Evolutionary conservation across 2,329 filamentous ascomycete genomes (phyloP), one percentile per base, ranked within the genome.

Genomic region (Tolypocladium tropicale): DNA sequence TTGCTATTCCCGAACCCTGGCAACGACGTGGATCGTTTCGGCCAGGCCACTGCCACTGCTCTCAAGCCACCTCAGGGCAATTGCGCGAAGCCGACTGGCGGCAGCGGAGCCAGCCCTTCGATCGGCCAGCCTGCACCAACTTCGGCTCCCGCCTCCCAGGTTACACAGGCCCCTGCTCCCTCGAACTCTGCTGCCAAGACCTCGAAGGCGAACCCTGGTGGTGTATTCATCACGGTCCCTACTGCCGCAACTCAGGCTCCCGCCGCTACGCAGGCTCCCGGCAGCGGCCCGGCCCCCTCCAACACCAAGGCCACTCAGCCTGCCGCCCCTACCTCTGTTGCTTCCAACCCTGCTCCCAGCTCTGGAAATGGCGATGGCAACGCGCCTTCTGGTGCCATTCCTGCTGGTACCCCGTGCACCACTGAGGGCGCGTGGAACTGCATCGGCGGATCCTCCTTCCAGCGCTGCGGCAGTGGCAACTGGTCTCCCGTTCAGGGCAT

Each of bases 1-100:
- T 73, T 87, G 6, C 58, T 72, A 39, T 90, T 85, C 71, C 84
- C 86, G 16, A 68, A 82, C 53, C 81, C 86, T 0, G 88, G 88
- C 1, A 64, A 71, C 0, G 73, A 78, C 6, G 74, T 84, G 4
- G 78, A 85, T 55, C 71, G 70, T 12, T 72, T 77, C 57, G 76
- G 76, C 46, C n/a, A n/a, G n/a, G n/a, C n/a, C n/a, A 65, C 71
- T 41, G 70, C 65, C 18, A 16, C 39, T 67, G 77, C n/a, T 56
- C 61, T 1, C 11, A 6, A 11, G 41, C 56, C 46, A 1, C 64
- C 69, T 23, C n/a, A 9, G 3, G n/a, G 1, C n/a, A 23, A 11
- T 4, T 43, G 39, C 18, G 18, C n/a, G 33, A 60, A 52, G 58
- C 62, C 61, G 49, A 66, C 50, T 68, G 69, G 14, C 53, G 39